These are phyloP conservation scores for Fagopyrum homotropicum DNA, from an alignment of 148 eudicot genomes.

Conservation along the genomic window DNA sequence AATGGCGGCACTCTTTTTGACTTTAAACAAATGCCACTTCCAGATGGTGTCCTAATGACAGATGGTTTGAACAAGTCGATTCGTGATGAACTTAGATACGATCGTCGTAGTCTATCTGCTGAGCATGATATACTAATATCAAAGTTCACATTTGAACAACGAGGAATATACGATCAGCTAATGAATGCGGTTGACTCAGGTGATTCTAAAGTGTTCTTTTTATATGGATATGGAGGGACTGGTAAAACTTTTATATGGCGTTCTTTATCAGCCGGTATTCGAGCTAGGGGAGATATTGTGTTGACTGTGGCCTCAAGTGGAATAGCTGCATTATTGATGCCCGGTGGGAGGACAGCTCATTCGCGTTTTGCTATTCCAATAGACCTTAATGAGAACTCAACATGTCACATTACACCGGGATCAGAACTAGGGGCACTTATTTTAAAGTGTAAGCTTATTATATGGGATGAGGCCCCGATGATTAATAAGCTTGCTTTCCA, in stretches of 20 bases:
- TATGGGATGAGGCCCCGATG: too few species aligned
- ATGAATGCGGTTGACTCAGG: not conserved
- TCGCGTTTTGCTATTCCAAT: too few species aligned
- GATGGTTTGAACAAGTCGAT: not conserved
- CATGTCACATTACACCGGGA: too few species aligned
- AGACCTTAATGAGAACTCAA: too few species aligned
- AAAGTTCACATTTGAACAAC: slow-evolving; percentile 8
- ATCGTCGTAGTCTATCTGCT: not conserved
- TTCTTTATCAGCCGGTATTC: slow-evolving; percentile 10
- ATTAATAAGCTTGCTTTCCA: too few species aligned
- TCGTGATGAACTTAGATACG: slow-evolving; percentile 11
- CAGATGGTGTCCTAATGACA: not conserved
- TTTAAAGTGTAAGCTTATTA: too few species aligned
- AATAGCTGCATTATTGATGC: slow-evolving; percentile 19
- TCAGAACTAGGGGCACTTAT: too few species aligned
- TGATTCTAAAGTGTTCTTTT: too few species aligned
- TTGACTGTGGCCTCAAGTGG: slow-evolving; percentile 23
- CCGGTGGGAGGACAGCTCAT: too few species aligned
- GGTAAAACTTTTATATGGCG: slow-evolving; percentile 25
- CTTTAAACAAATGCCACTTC: not conserved
- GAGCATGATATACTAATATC: not conserved
- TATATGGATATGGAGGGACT: slow-evolving; percentile 28
- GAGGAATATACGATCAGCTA: not conserved
- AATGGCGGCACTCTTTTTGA: not conserved
- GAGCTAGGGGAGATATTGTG: slow-evolving; percentile 17